A percentile compares a stretch with the other conserved stretches of the same genome.
These are phyloP conservation scores for Cordyceps javanica DNA, from an alignment of 2,329 filamentous ascomycete species.

Conservation along the genomic window DNA sequence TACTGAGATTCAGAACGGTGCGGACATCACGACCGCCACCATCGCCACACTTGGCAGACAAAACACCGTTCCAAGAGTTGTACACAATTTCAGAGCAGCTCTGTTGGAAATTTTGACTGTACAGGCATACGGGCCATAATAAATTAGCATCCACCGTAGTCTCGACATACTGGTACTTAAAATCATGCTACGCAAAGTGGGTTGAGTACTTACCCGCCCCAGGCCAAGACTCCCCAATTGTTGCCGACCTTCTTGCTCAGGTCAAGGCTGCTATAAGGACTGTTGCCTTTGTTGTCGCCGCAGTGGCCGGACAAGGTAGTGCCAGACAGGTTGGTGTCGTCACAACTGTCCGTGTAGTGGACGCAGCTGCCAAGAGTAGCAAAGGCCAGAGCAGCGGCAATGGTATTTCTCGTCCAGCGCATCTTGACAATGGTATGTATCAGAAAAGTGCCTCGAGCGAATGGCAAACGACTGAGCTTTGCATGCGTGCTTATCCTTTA, in stretches of 20 bases:
- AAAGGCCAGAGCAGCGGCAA: conserved; percentile 1
- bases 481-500: not conserved
- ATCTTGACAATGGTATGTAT: not conserved
- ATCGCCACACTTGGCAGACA: conserved; percentile 6
- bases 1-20: conserved; percentile 7
- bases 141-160: not conserved
- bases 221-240: conserved; percentile 1
- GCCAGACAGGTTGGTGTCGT: not conserved
- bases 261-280: conserved; percentile 1
- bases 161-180: too few species aligned
- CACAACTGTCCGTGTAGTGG: conserved; percentile 7
- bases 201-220: not conserved
- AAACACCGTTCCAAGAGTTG: conserved; percentile 9
- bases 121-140: not conserved
- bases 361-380: conserved; percentile 4
- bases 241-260: conserved; percentile 1
- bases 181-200: too few species aligned
- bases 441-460: not conserved
- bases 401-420: not conserved
- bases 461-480: not conserved
- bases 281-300: conserved; percentile 4
- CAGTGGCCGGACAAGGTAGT: conserved; percentile 6
- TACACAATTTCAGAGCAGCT: not conserved
- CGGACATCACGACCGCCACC: not conserved
- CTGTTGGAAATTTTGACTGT: not conserved